Conservation (phyloP, 2,329 filamentous ascomycete genomes). For the Harringtonia lauricola region DNA sequence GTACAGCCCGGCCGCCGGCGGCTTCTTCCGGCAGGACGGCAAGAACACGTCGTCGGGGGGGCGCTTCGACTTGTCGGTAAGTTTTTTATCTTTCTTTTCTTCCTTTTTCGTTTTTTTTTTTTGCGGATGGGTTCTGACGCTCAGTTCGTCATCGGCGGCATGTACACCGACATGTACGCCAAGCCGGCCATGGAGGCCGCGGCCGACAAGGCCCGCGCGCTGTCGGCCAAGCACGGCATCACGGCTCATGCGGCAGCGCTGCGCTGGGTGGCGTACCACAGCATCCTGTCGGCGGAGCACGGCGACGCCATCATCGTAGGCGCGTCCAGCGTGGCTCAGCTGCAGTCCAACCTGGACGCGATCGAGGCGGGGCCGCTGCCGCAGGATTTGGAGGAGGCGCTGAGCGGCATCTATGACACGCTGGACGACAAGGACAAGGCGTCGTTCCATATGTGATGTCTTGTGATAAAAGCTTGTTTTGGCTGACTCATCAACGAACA, state of each 20-base stretch:
- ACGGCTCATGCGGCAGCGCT: constrained; percentile 27
- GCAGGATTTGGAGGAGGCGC: constrained; percentile 16
- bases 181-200: constrained; percentile 18
- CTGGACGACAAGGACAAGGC: constrained; percentile 3
- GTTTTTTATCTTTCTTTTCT: not conserved
- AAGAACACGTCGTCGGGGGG: constrained; percentile 2
- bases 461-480: not conserved
- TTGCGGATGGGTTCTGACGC: not conserved
- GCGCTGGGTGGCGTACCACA: constrained; percentile 27
- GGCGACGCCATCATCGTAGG: constrained; percentile 26
- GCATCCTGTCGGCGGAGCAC: constrained; percentile 17
- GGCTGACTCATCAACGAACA: too few species aligned
- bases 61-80: constrained; percentile 17
- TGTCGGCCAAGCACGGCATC: constrained; percentile 22
- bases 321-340: constrained; percentile 21
- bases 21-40: not conserved
- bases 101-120: not conserved
- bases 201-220: constrained; percentile 15
- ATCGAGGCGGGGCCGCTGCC: constrained; percentile 28
- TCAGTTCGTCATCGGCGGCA: constrained; percentile 9
- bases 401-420: constrained; percentile 2
- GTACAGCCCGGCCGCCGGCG: constrained; percentile 15
- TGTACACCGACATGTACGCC: constrained; percentile 17
- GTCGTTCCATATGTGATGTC: not conserved
- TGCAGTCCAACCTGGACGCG: constrained; percentile 21